Evolutionary conservation across 257 asterid genomes (phyloP).

Genomic region (Fraxinus americana): DNA sequence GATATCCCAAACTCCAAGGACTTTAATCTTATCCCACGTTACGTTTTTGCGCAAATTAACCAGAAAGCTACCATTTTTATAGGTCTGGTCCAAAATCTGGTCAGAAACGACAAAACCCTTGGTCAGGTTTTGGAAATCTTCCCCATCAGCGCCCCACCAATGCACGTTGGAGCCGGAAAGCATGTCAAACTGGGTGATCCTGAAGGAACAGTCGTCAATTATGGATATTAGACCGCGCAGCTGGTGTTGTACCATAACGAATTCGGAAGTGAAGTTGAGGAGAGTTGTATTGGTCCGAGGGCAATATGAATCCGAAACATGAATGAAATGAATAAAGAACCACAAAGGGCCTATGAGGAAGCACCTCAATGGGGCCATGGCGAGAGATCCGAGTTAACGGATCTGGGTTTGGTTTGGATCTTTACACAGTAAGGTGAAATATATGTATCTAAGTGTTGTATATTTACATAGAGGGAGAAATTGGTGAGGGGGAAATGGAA

Average conservation of each 20-base stretch:
- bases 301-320: conserved; percentile 51
- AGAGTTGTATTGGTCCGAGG: conserved; percentile 55
- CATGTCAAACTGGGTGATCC: conserved; percentile 85
- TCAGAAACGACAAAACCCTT: conserved; percentile 71
- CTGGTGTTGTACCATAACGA: conserved; percentile 90
- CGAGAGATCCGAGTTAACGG: conserved; percentile 35
- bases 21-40: conserved; percentile 78
- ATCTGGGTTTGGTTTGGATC: conserved; percentile 33
- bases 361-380: conserved; percentile 41
- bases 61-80: conserved; percentile 62
- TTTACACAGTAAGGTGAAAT: conserved; percentile 17
- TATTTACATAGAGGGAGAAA: not conserved
- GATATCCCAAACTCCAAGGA: conserved; percentile 78
- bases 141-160: conserved; percentile 91
- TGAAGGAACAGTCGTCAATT: conserved; percentile 72
- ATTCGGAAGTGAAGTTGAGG: conserved; percentile 73
- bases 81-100: conserved; percentile 61
- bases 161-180: conserved; percentile 80
- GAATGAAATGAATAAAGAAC: conserved; percentile 38
- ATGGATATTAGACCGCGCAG: conserved; percentile 74
- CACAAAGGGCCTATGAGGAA: conserved; percentile 24
- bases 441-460: not conserved
- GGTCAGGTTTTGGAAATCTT: conserved; percentile 71
- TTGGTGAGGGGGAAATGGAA: not conserved
- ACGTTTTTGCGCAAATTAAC: conserved; percentile 66